These are phyloP conservation scores for Colletotrichum filicis DNA, from an alignment of 2,329 filamentous ascomycete genomes.

Conservation along the genomic window DNA sequence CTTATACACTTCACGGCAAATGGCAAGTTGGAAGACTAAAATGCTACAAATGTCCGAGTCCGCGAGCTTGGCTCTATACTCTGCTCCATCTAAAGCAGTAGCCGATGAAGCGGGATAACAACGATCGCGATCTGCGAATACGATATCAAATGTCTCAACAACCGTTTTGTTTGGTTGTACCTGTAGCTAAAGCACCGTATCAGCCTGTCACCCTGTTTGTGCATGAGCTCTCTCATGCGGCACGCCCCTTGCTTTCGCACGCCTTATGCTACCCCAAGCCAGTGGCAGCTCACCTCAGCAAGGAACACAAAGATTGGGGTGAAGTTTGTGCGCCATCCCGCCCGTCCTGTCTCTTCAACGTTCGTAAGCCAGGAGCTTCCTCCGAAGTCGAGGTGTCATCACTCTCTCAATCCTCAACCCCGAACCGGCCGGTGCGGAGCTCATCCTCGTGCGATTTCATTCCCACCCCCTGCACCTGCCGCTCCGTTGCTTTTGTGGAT, in stretches of 20 bases:
- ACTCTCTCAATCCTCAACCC: conserved; percentile 8
- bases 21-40: not conserved
- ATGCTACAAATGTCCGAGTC: not conserved
- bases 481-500: conserved; percentile 24
- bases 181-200: not conserved
- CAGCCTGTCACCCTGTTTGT: not conserved
- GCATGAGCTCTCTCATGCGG: conserved; percentile 1
- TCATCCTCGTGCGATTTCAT: conserved; percentile 13
- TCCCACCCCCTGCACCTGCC: conserved; percentile 11
- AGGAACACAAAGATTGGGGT: not conserved
- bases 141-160: not conserved
- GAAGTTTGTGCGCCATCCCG: not conserved
- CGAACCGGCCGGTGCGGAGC: conserved; percentile 21
- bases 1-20: not conserved
- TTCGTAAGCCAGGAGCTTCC: conserved; percentile 2
- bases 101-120: not conserved
- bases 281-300: not conserved
- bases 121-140: conserved; percentile 12
- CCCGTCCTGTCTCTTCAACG: not conserved
- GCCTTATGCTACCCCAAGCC: not conserved
- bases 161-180: not conserved
- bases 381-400: conserved; percentile 36
- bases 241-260: conserved; percentile 9
- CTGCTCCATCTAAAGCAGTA: not conserved
- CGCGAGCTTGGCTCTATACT: not conserved